Evolutionary conservation across 257 asterid species (phyloP), one percentile per base, ranked within the genome.

Genomic region (Cynanchum wilfordii): DNA sequence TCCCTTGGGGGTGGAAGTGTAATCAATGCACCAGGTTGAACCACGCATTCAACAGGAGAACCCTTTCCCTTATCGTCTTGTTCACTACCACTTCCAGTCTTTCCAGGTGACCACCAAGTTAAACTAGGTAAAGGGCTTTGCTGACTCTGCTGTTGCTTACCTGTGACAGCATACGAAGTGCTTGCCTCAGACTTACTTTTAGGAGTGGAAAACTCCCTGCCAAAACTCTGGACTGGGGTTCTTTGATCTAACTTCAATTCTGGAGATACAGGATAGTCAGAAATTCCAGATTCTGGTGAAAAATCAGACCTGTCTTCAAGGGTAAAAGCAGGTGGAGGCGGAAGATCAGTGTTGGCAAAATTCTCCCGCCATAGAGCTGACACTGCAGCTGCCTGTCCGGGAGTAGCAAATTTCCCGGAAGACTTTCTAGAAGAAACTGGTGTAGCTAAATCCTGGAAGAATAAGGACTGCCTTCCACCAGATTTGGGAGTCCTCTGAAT

Each of bases 361-460:
- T 92, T 92, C 81, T 95, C 99, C 51, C 96, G 96, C 97, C 99
- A 90, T 38, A 95, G 82, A 44, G 99, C 96, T 2, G 97, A 92
- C 63, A 95, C 98, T 20, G 98, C 97, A 2, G 97, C 99, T 42
- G 94, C 97, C 81, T 95, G 98, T 47, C 97, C 98, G 0, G 97
- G 88, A 49, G 93, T 92, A 0, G 89, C 38, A 73, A 84, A 88
- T 75, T 88, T 95, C 1, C 88, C 93, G 20, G 90, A 89, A 5
- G 96, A 81, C 52, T 89, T 88, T 47, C 89, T 81, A 10, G 97
- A 85, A 24, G 99, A 81, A 19, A 92, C 84, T 0, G 99, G 99
- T 0, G 98, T 80, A 13, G 96, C 90, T 80, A 95, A 85, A 82
- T 92, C 99, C 75, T 90, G 96, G 80, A 85, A 95, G 76, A 95